Base-by-base conservation (phyloP, 441 rosid genomes). In the Metrosideros polymorpha region DNA sequence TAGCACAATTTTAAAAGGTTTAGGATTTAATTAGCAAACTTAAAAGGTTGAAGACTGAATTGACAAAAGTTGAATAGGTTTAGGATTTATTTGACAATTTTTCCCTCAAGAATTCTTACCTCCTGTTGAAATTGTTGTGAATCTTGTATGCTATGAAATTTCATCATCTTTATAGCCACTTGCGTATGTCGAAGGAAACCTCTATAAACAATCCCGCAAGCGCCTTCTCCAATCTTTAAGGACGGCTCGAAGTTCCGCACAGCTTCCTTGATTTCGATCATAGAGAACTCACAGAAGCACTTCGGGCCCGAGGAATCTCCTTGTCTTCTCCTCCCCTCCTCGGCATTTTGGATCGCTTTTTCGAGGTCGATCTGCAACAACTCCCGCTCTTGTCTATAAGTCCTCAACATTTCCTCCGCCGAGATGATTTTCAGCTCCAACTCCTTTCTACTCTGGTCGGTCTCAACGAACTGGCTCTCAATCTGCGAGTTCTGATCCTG, bases 181-280 rank as follows among this genome's bases (percentile, higher is more conserved):
- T 86, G 92, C 43, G 92, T 94, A 85, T 94, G 94, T 61, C 92
- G 92, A 86, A 98, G 92, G 47, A 89, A 8, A 86, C 97, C 98
- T 89, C 86, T 91, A 86, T 94, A 98, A 87, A 98, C 95, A 90
- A 92, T 96, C 82, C 98, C 99, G 87, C 93, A 95, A 84, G 97
- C 98, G 39, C 99, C 99, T 94, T 95, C 98, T 51, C 98, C 99
- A 84, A 98, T 94, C 93, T 94, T 96, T 90, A 89, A 86, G 85
- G 95, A 92, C 39, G 91, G 91, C 89, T 95, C 93, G 86, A 96
- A 98, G 79, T 92, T 93, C 57, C 24, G 56, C 61, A 96, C 93
- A 53, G 99, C 99, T 88, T 92, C 96, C 90, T 92, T 89, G 79
- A 95, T 92, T 91, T 98, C 99, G 25, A 93, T 89, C 91, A 93